Evolutionary conservation across 805 yeast genomes (phyloP).

Genomic region (Ogataea trehaloabstinens): DNA sequence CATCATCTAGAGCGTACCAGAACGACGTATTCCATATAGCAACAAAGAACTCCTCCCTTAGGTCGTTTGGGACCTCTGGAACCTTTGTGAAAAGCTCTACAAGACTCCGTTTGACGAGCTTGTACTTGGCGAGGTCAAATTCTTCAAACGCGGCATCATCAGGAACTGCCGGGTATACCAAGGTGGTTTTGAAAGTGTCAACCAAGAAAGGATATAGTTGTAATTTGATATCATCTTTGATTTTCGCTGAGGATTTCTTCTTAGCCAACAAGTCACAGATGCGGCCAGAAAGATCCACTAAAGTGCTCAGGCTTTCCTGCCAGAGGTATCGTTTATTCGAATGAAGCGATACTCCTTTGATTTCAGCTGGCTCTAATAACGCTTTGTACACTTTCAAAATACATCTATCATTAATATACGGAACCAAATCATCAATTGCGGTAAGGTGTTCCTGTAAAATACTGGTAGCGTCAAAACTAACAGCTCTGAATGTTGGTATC

Average conservation of each 20-base stretch:
- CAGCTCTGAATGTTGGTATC: slow-evolving; percentile 63
- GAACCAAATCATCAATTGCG: slow-evolving; percentile 27
- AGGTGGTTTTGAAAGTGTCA: slow-evolving; percentile 39
- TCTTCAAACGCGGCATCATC: slow-evolving; percentile 34
- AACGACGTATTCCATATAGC: slow-evolving; percentile 60
- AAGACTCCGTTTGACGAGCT: slow-evolving; percentile 38
- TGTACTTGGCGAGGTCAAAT: slow-evolving; percentile 46
- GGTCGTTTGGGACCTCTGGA: slow-evolving; percentile 22
- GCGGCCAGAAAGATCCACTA: slow-evolving; percentile 35
- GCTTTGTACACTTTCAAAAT: slow-evolving; percentile 46
- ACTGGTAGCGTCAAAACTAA: slow-evolving; percentile 48
- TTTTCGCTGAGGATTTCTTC: not conserved
- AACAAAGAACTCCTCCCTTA: slow-evolving; percentile 43
- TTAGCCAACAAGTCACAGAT: slow-evolving; percentile 26
- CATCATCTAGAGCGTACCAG: slow-evolving; percentile 54
- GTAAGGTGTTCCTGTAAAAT: slow-evolving; percentile 40
- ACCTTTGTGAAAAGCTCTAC: slow-evolving; percentile 37
- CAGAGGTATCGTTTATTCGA: slow-evolving; percentile 43
- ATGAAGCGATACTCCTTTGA: slow-evolving; percentile 37
- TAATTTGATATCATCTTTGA: slow-evolving; percentile 17
- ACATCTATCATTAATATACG: slow-evolving; percentile 43
- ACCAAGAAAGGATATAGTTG: slow-evolving; percentile 42
- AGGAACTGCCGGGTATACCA: slow-evolving; percentile 30
- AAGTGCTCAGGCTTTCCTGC: slow-evolving; percentile 46
- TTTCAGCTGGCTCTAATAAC: slow-evolving; percentile 50